phyloP scores from a whole-genome alignment of 2,329 filamentous ascomycete genomes.

The Xylaria sp. region DNA sequence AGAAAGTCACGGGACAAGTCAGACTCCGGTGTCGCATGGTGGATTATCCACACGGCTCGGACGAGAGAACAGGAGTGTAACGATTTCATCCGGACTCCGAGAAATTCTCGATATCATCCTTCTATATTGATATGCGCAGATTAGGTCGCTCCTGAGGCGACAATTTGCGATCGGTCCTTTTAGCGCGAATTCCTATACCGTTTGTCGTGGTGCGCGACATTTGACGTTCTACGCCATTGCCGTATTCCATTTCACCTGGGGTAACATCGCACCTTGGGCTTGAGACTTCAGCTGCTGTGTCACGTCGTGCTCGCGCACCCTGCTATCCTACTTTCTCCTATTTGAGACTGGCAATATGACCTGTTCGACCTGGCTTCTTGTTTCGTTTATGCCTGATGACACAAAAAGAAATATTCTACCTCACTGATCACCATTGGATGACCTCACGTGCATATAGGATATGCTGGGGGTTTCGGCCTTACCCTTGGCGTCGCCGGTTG shows the following conservation, averaged over 20 bases:
- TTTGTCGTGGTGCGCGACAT: conserved; percentile 8
- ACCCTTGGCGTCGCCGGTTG: not conserved
- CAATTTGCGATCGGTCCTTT: conserved; percentile 30
- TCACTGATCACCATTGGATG: conserved; percentile 2
- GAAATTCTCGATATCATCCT: conserved; percentile 20
- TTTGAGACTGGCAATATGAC: conserved; percentile 18
- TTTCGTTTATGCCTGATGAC: conserved; percentile 14
- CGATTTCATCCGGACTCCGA: conserved; percentile 28
- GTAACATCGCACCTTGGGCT: conserved; percentile 22
- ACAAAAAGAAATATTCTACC: conserved; percentile 9
- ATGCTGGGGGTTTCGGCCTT: conserved; percentile 4
- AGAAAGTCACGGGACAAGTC: conserved; percentile 12
- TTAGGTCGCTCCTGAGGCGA: conserved; percentile 5
- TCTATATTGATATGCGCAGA: conserved; percentile 21
- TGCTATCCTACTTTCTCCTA: conserved; percentile 4
- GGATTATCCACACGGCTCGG: conserved; percentile 14
- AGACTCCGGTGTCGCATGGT: conserved; percentile 29
- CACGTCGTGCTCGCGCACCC: conserved; percentile 9
- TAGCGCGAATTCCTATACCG: conserved; percentile 1
- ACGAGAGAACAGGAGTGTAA: not conserved
- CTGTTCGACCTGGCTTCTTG: conserved; percentile 2
- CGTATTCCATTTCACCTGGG: conserved; percentile 9
- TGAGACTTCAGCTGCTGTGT: conserved; percentile 27
- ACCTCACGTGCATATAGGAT: conserved; percentile 20
- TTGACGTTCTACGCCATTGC: conserved; percentile 8